phyloP scores from a whole-genome alignment of 352 stramenopile genomes.

The Globisporangium cylindrosporum region DNA sequence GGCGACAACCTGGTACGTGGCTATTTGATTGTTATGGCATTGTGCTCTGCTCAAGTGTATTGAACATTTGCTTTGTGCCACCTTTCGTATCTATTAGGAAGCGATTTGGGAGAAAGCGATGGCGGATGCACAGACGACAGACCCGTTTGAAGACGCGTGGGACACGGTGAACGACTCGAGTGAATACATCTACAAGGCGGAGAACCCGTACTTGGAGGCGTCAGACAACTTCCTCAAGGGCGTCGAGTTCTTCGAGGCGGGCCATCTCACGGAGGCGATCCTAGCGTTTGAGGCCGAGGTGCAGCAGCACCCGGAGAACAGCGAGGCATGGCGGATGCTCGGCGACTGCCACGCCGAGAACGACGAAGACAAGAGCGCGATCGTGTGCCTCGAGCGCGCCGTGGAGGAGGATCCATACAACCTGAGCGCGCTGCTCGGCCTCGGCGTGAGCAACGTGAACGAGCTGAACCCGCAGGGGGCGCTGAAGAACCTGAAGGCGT shows the following conservation, averaged over 20 bases:
- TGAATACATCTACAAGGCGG: constrained; percentile 73
- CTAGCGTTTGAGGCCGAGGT: constrained; percentile 95
- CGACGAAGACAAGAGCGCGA: constrained; percentile 95
- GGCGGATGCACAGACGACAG: constrained; percentile 56
- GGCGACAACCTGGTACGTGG: constrained; percentile 49
- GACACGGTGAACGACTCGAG: constrained; percentile 41
- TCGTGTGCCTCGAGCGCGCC: constrained; percentile 91
- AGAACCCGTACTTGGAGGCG: constrained; percentile 67
- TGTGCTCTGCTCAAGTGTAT: neutral
- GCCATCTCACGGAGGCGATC: constrained; percentile 91
- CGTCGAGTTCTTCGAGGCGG: constrained; percentile 85
- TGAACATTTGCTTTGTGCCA: constrained; percentile 5
- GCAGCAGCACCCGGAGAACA: constrained; percentile 92
- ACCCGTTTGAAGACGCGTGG: constrained; percentile 82
- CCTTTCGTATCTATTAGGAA: constrained; percentile 29
- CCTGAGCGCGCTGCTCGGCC: constrained; percentile 88
- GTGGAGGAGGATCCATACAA: constrained; percentile 96
- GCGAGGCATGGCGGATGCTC: constrained; percentile 93
- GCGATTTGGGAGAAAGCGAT: constrained; percentile 80
- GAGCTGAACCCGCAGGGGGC: constrained; percentile 93
- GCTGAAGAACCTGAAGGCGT: constrained; percentile 92
- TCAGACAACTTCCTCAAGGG: constrained; percentile 75
- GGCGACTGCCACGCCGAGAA: constrained; percentile 95
- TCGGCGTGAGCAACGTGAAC: constrained; percentile 97
- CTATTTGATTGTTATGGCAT: neutral